Percentiles rank a stretch among this genome's conserved stretches.
Conservation (phyloP, 768 basidiomycete genomes). For the Lentinus tigrinus region DNA sequence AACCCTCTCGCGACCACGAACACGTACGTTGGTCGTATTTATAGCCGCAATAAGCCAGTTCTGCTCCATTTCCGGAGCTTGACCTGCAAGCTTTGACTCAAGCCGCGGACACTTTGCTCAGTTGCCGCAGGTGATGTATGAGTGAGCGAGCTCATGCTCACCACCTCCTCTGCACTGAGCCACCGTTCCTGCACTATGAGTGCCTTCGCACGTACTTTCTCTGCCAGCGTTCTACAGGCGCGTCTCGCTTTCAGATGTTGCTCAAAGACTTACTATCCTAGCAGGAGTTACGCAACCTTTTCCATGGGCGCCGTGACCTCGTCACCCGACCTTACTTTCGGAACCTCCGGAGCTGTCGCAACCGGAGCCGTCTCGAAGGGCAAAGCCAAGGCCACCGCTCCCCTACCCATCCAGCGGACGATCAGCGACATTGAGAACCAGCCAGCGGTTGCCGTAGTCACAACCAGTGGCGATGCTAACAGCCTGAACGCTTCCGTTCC, state of each 20-base stretch:
- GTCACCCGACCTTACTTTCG: neutral
- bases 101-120: no score
- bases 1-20: neutral
- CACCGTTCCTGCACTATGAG: no score
- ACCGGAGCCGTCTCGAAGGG: neutral
- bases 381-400: neutral
- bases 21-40: neutral
- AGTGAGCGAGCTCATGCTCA: no score
- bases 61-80: no score
- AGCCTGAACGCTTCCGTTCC: neutral
- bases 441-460: neutral
- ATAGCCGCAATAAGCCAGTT: neutral
- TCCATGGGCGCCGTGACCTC: neutral
- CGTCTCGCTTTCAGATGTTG: neutral
- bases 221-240: no score
- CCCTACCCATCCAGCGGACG: neutral
- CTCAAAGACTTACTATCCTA: neutral
- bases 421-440: slow-evolving; percentile 9
- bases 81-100: no score
- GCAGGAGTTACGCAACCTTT: neutral
- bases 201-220: no score
- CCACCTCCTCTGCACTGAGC: no score
- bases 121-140: no score
- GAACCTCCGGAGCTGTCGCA: neutral
- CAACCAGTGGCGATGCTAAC: neutral